Percentiles rank a stretch among this genome's conserved stretches.
phyloP scores from a whole-genome alignment of 208 protist genomes.

The Herpetomonas tarakana region DNA sequence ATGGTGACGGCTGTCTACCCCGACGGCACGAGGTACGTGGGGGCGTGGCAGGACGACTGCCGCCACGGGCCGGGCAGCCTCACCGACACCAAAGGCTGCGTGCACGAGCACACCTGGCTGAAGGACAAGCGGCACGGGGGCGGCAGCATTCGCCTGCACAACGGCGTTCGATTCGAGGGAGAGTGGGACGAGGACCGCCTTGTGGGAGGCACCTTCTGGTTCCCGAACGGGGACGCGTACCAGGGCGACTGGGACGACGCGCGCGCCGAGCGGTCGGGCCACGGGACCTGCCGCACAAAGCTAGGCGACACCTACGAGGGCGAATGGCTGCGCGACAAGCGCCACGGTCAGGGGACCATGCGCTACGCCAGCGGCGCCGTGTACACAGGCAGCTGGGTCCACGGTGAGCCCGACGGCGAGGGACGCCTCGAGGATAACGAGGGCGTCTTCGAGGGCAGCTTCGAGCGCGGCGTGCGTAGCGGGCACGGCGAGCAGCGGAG shows the following conservation, averaged over 20 bases:
- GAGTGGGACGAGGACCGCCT: constrained; percentile 46
- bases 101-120: constrained; percentile 68
- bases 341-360: constrained; percentile 53
- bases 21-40: constrained; percentile 71
- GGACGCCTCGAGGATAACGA: constrained; percentile 56
- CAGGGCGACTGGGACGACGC: constrained; percentile 58
- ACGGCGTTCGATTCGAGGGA: constrained; percentile 64
- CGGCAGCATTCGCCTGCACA: constrained; percentile 50
- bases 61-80: constrained; percentile 55
- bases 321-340: constrained; percentile 62
- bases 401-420: constrained; percentile 61
- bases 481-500: constrained; percentile 61
- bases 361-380: constrained; percentile 14
- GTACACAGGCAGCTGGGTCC: constrained; percentile 82
- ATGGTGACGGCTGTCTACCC: constrained; percentile 57
- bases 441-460: constrained; percentile 78
- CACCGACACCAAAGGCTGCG: constrained; percentile 37
- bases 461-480: constrained; percentile 39
- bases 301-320: constrained; percentile 83
- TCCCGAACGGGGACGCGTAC: constrained; percentile 79
- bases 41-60: constrained; percentile 48
- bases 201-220: constrained; percentile 60
- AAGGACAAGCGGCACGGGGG: constrained; percentile 47
- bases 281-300: constrained; percentile 64
- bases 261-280: constrained; percentile 50